These are phyloP conservation scores for Aspergillus aculeatinus DNA, from an alignment of 2,329 filamentous ascomycete species.

Conservation along the genomic window DNA sequence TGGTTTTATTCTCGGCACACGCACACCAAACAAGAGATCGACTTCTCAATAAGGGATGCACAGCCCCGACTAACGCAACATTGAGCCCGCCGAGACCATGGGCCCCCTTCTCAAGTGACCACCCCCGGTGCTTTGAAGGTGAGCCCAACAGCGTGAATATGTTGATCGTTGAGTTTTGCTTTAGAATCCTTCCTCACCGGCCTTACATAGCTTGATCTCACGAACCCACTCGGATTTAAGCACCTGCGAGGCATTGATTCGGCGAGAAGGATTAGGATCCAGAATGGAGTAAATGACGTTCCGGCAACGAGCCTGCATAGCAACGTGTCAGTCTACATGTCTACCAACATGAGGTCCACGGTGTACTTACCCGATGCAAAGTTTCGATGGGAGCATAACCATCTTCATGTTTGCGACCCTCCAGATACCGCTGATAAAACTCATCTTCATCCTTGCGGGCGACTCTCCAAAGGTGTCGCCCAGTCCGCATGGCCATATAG, in stretches of 20 bases:
- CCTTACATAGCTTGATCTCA: conserved; percentile 95
- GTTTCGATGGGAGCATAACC: conserved; percentile 97
- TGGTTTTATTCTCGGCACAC: conserved; percentile 14
- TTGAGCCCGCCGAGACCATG: conserved; percentile 16
- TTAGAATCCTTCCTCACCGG: conserved; percentile 89
- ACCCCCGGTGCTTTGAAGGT: conserved; percentile 6
- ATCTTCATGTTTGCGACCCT: conserved; percentile 89
- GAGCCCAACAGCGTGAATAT: not conserved
- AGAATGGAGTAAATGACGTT: conserved; percentile 99
- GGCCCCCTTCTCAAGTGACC: conserved; percentile 2
- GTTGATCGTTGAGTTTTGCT: not conserved
- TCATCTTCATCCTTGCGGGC: conserved; percentile 96
- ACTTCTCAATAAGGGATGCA: conserved; percentile 11
- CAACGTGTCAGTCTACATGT: conserved; percentile 17
- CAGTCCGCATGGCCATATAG: conserved; percentile 99
- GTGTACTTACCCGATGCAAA: conserved; percentile 75
- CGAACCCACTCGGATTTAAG: conserved; percentile 98
- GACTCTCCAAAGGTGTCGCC: conserved; percentile 93
- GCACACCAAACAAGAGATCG: conserved; percentile 12
- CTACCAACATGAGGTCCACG: not conserved
- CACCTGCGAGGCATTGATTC: conserved; percentile 93
- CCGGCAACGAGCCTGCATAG: conserved; percentile 78
- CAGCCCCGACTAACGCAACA: conserved; percentile 14
- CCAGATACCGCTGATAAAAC: conserved; percentile 91
- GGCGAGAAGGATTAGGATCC: conserved; percentile 86